Base-by-base conservation (phyloP, 768 basidiomycete genomes). In the Hebeloma cylindrosporum region DNA sequence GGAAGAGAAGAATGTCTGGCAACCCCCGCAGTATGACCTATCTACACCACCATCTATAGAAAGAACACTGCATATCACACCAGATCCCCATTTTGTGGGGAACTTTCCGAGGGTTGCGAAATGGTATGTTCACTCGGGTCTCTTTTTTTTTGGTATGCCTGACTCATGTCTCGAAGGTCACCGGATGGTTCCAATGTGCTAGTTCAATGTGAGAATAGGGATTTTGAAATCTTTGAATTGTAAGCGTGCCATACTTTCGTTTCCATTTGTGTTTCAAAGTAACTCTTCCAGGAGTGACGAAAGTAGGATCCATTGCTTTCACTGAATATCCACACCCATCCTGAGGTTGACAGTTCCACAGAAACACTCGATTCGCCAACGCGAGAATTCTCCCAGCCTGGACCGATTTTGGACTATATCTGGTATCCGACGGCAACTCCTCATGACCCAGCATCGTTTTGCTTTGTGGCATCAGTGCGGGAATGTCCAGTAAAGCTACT, bases 401-500 rank as follows among this genome's bases (percentile, higher is more conserved):
- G 83, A 0, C 79, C 92, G 0, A 77, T 94, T 26, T 74, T 93
- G 26, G 88, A 93, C 43, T 85, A 80, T 51, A 48, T 73, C 13
- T 97, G 94, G 93, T 95, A 87, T 58, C 93, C 95, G 0, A 71
- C 76, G 1, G 93, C 93, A 0, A 77, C 79, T 0, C 53, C 63
- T 1, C 54, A 59, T 5, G 71, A 82, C 32, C 78, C 80, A 0
- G 74, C 83, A 0, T 72, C 83, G 2, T 96, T 79, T 60, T 94
- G 93, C 62, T 93, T 93, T 60, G 68, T 91, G 0, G 78, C 87
- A 0, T 92, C 88, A 5, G 80, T 94, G 5, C 77, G 89, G 18
- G 93, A 95, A 60, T 79, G 79, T 32, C 93, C 94, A 0, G 79
- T 97, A 1, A 86, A 89, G 54, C 70, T 97, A 10, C 66, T 96